Evolutionary conservation across 257 asterid genomes (phyloP), one percentile per base, ranked within the genome.

Genomic region (Fraxinus pennsylvanica): DNA sequence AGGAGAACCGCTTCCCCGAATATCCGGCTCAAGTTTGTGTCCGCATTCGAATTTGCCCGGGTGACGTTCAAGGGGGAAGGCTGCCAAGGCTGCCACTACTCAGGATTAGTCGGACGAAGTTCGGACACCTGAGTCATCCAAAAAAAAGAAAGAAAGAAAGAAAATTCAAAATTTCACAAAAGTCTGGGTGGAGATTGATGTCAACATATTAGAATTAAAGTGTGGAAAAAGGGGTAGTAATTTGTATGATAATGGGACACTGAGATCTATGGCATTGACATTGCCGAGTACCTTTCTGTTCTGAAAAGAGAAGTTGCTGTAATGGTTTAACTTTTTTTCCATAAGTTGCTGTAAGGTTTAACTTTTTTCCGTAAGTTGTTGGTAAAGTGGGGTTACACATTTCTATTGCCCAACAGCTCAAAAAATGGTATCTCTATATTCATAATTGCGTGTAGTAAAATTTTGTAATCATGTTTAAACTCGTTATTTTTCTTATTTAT

Each of bases 241-340:
- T 75, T 81, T 82, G 74, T 76, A 83, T 79, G 90, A 85, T 86
- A 72, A 83, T 84, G 90, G 80, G 88, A 87, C 92, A 88, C 86
- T 83, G 85, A 87, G 90, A 89, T 88, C 89, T 80, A 83, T 54
- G 82, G 90, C 89, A 78, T 91, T 91, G 93, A 91, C 92, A 87
- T 85, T 88, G 80, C 81, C 47, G 72, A 69, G 57, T 76, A 73
- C 79, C 85, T 86, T 88, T 87, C 47, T 74, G 66, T 84, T 79
- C 73, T 77, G 72, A 74, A 85, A 85, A 80, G 85, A 77, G 73
- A 78, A 78, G 68, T 78, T 78, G 35, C 78, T 77, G 82, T 38
- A 73, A 73, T 84, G 76, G 80, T 73, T 77, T 71, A 78, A 72
- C 85, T 76, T 82, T 74, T 74, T 81, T 78, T 66, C 75, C 75